A percentile compares a stretch with the other conserved stretches of the same genome.
Evolutionary conservation across 441 rosid species (phyloP).

Genomic region (Flueggea neowawraea): DNA sequence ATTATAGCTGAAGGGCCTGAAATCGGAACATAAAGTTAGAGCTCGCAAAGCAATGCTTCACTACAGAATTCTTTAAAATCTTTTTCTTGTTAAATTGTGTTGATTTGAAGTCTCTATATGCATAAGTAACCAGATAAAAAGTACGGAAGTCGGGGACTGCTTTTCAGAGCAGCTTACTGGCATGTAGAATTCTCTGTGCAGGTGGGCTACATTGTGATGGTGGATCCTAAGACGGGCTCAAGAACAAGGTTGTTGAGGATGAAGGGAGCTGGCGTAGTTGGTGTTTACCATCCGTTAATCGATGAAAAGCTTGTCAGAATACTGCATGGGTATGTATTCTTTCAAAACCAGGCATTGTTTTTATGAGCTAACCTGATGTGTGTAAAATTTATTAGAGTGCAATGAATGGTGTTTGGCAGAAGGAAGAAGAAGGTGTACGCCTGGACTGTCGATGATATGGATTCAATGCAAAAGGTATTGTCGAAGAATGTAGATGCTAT

Average conservation of each 20-base stretch:
- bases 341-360: not conserved
- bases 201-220: conserved; percentile 96
- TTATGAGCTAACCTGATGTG: not conserved
- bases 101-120: too few species aligned
- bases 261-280: conserved; percentile 75
- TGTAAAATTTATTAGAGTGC: not conserved
- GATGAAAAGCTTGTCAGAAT: conserved; percentile 53
- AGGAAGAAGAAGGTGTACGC: conserved; percentile 71
- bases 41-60: too few species aligned
- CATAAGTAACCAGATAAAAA: too few species aligned
- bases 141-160: too few species aligned
- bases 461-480: conserved; percentile 76
- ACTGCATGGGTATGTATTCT: conserved; percentile 54
- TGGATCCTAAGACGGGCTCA: conserved; percentile 55
- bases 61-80: too few species aligned
- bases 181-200: conserved; percentile 17
- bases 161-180: not conserved
- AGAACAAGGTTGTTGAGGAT: conserved; percentile 66
- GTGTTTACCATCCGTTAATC: conserved; percentile 72
- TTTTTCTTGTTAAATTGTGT: too few species aligned
- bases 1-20: too few species aligned
- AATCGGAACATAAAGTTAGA: too few species aligned
- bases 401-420: conserved; percentile 33
- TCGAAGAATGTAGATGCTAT: conserved; percentile 66
- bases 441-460: conserved; percentile 85